These are phyloP conservation scores for Moesziomyces aphidis DNA, from an alignment of 1,284 basidiomycete species.

Conservation along the genomic window DNA sequence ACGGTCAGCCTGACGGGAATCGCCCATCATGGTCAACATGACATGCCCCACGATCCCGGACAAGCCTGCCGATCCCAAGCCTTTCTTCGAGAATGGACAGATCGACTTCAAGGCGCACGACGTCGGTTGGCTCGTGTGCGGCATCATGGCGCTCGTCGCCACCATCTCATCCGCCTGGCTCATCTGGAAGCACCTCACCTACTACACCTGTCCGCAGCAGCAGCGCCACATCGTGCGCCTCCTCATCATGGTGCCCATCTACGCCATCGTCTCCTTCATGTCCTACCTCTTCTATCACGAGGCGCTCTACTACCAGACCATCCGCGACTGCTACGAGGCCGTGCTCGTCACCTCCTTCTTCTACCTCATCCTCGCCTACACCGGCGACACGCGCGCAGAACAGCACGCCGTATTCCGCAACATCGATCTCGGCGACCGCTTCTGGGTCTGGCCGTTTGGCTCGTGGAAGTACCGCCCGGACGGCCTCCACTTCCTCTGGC, in stretches of 20 bases:
- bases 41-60: conserved; percentile 48
- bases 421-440: conserved; percentile 69
- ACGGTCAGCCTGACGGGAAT: background rate
- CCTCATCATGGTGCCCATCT: conserved; percentile 82
- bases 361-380: conserved; percentile 79
- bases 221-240: conserved; percentile 72
- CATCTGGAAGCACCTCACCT: conserved; percentile 73
- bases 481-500: conserved; percentile 76
- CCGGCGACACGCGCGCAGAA: conserved; percentile 76
- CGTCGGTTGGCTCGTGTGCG: conserved; percentile 79
- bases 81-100: conserved; percentile 75
- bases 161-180: conserved; percentile 45
- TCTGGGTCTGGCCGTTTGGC: conserved; percentile 80
- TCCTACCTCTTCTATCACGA: conserved; percentile 75
- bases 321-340: conserved; percentile 64
- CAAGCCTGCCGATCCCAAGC: conserved; percentile 59
- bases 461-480: conserved; percentile 75
- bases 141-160: conserved; percentile 71
- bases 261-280: conserved; percentile 76
- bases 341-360: conserved; percentile 76
- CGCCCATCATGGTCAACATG: conserved; percentile 44
- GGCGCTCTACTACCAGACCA: conserved; percentile 66
- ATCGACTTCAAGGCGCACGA: conserved; percentile 73
- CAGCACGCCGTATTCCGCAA: conserved; percentile 75
- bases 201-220: conserved; percentile 76